Percentiles rank a stretch among this genome's conserved stretches.
Conservation (phyloP, 768 basidiomycete genomes). For the Dentipellis fragilis region DNA sequence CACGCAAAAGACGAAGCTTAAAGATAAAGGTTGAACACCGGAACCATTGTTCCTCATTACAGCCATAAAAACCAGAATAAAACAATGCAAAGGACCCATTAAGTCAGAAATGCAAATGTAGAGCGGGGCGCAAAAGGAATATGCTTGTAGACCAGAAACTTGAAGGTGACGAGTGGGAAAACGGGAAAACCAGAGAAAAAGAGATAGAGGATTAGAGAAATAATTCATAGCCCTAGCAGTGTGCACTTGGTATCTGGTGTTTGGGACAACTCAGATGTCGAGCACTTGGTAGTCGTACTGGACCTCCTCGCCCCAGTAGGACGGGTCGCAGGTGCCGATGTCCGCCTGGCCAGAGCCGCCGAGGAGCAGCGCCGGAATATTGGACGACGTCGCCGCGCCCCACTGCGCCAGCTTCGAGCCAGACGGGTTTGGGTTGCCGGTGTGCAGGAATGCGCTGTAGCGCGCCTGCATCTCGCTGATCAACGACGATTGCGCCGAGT, state of each 20-base stretch:
- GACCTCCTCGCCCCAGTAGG: conserved; percentile 56
- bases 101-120: not conserved
- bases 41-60: too few relatives aligned
- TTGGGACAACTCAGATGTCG: conserved; percentile 5
- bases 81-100: not conserved
- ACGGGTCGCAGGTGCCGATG: conserved; percentile 50
- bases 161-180: not conserved
- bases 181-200: not conserved
- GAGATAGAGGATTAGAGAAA: not conserved
- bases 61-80: too few relatives aligned
- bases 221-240: too few relatives aligned
- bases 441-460: conserved; percentile 55
- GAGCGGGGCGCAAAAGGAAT: not conserved
- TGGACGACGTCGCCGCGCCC: conserved; percentile 38
- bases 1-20: too few relatives aligned
- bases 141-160: not conserved
- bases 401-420: conserved; percentile 37
- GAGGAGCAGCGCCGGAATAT: conserved; percentile 49
- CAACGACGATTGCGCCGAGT: conserved; percentile 44
- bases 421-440: conserved; percentile 50
- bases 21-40: too few relatives aligned
- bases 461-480: conserved; percentile 58
- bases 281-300: conserved; percentile 67
- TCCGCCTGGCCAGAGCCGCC: conserved; percentile 45
- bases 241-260: too few relatives aligned